Evolutionary conservation across 2,329 filamentous ascomycete species (phyloP).

Genomic region (Coleophoma cylindrospora): DNA sequence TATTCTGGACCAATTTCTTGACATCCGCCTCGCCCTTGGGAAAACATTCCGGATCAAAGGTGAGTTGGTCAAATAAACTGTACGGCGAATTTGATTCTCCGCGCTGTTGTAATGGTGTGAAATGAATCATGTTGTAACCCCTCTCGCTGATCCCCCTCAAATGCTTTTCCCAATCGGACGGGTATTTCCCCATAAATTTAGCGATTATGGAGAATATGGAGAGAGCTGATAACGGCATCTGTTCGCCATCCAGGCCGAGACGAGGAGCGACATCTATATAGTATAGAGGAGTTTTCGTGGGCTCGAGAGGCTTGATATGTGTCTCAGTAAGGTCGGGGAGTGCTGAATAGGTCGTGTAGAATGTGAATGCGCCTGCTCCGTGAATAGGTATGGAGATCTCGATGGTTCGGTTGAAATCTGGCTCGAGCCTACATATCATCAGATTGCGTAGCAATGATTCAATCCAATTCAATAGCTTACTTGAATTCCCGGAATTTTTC

Average conservation of each 20-base stretch:
- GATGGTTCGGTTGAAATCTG: constrained; percentile 88
- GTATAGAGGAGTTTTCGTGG: constrained; percentile 69
- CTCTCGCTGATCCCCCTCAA: constrained; percentile 81
- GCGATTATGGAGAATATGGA: constrained; percentile 92
- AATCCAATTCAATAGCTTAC: constrained; percentile 45
- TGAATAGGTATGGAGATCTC: constrained; percentile 85
- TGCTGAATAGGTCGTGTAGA: constrained; percentile 88
- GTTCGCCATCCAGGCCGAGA: constrained; percentile 66
- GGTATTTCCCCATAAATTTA: constrained; percentile 96
- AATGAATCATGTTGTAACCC: constrained; percentile 99
- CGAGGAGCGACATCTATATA: constrained; percentile 92
- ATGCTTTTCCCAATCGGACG: constrained; percentile 85
- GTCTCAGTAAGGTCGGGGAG: constrained; percentile 65
- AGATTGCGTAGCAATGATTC: constrained; percentile 5
- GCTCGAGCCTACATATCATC: constrained; percentile 58
- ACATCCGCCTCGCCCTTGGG: constrained; percentile 82
- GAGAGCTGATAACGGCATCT: constrained; percentile 78
- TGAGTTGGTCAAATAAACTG: constrained; percentile 88
- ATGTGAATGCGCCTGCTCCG: constrained; percentile 82
- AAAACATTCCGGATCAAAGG: constrained; percentile 79
- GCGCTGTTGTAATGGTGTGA: constrained; percentile 86
- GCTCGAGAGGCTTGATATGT: constrained; percentile 40
- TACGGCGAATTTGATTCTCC: constrained; percentile 94
- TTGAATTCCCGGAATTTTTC: constrained; percentile 82
- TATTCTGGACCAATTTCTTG: constrained; percentile 66